Percentiles rank a stretch among this genome's conserved stretches.
Evolutionary conservation across 192 early-diverging fungal species (phyloP).

Genomic region (Dispira parvispora): DNA sequence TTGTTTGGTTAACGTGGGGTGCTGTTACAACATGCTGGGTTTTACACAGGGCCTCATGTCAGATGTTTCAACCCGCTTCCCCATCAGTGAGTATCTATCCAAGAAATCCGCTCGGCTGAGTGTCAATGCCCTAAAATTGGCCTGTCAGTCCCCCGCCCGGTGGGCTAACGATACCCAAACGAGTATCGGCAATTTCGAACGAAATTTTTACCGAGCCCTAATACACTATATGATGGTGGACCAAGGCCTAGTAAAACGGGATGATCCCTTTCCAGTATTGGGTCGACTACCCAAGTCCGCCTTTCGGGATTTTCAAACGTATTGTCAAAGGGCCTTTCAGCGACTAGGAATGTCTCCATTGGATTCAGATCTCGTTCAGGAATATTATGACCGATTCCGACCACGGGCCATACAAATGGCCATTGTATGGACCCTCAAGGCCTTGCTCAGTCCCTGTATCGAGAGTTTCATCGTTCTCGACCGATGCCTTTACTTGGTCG

Average conservation of each 20-base stretch:
- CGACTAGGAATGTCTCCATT: conserved; percentile 23
- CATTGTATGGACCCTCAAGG: conserved; percentile 64
- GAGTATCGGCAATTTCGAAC: conserved; percentile 37
- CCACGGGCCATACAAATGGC: conserved; percentile 40
- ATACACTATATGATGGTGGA: conserved; percentile 50
- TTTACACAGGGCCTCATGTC: conserved; percentile 6
- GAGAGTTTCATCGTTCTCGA: conserved; percentile 70
- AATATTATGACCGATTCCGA: conserved; percentile 18
- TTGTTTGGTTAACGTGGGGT: conserved; percentile 50
- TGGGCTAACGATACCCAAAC: conserved; percentile 44
- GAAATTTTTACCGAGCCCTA: conserved; percentile 59
- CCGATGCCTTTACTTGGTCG: conserved; percentile 45
- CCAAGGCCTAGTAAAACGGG: conserved; percentile 24
- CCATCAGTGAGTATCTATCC: conserved; percentile 20
- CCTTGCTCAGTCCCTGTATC: conserved; percentile 50
- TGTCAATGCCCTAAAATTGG: conserved; percentile 42
- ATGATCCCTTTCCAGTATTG: conserved; percentile 30
- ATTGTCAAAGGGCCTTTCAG: conserved; percentile 37
- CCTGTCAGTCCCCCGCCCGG: conserved; percentile 64
- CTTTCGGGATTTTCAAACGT: conserved; percentile 33
- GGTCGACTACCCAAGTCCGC: conserved; percentile 37
- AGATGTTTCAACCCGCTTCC: conserved; percentile 17
- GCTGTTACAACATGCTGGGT: conserved; percentile 66
- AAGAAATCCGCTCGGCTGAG: conserved; percentile 27
- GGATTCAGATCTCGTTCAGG: neutral